Evolutionary conservation across 805 yeast species (phyloP).

Genomic region (Pichia deserticola): DNA sequence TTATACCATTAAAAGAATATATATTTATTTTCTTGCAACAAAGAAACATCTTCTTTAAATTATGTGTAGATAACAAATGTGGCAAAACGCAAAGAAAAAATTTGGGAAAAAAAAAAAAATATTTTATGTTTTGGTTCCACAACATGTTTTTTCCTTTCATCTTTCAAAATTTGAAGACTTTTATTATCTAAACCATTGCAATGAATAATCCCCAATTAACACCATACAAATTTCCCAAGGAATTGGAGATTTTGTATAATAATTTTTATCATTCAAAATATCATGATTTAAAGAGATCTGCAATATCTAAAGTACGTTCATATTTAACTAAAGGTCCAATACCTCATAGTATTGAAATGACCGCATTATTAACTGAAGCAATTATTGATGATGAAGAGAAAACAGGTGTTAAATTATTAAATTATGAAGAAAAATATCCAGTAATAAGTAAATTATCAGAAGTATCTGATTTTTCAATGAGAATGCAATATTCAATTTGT

Average conservation of each 20-base stretch:
- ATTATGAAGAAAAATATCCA: not conserved
- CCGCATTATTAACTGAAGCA: constrained; percentile 51
- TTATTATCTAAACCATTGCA: not conserved
- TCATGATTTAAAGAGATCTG: constrained; percentile 33
- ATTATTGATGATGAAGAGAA: constrained; percentile 33
- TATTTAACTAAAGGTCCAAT: constrained; percentile 52
- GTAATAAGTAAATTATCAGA: not conserved
- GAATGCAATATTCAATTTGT: constrained; percentile 62
- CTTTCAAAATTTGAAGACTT: too few species aligned
- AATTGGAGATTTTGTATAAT: constrained; percentile 37
- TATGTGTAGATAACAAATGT: too few species aligned
- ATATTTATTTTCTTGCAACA: not conserved
- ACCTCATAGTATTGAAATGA: constrained; percentile 68
- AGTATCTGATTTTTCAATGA: constrained; percentile 26
- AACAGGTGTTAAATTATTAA: constrained; percentile 1
- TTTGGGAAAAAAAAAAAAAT: too few species aligned
- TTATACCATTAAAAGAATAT: too few species aligned
- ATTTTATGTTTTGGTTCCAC: too few species aligned
- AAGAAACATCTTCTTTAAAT: too few species aligned
- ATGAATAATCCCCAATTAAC: constrained; percentile 25
- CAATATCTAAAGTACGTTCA: constrained; percentile 45
- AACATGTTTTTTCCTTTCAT: too few species aligned
- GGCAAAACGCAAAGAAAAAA: too few species aligned
- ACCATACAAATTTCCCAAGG: constrained; percentile 33
- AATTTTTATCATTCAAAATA: constrained; percentile 39